A percentile compares a stretch with the other conserved stretches of the same genome.
phyloP scores from a whole-genome alignment of 805 yeast genomes.

The Ogataea wickerhamii region DNA sequence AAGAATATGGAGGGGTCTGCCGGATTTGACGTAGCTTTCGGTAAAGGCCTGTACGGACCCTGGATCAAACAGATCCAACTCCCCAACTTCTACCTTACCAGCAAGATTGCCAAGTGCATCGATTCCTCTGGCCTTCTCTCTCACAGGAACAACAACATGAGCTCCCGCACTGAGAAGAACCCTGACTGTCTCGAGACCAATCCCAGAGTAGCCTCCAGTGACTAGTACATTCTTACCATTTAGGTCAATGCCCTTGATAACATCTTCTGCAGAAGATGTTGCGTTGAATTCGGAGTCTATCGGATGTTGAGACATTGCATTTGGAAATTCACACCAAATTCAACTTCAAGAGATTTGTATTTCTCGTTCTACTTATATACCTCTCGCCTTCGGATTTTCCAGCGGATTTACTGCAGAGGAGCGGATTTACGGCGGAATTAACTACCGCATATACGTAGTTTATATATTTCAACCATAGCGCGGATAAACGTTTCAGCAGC shows the following conservation, averaged over 20 bases:
- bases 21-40: conserved; percentile 6
- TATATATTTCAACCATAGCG: too few relatives aligned
- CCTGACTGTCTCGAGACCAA: conserved; percentile 6
- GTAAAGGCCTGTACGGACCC: conserved; percentile 1
- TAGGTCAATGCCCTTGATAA: conserved; percentile 5
- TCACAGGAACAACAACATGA: conserved; percentile 6
- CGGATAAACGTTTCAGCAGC: too few relatives aligned
- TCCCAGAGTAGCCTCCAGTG: conserved; percentile 8
- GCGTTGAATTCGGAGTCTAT: conserved; percentile 3
- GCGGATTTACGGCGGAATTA: too few relatives aligned
- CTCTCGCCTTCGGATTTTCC: too few relatives aligned
- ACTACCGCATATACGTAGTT: too few relatives aligned
- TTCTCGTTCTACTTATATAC: too few relatives aligned
- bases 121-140: conserved; percentile 1
- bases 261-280: conserved; percentile 4
- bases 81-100: conserved; percentile 3
- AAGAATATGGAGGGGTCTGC: conserved; percentile 7
- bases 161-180: conserved; percentile 5
- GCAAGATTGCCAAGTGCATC: conserved; percentile 4
- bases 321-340: too few relatives aligned
- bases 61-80: conserved; percentile 4
- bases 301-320: too few relatives aligned
- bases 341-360: too few relatives aligned
- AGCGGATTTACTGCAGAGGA: too few relatives aligned
- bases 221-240: conserved; percentile 5